Base-by-base conservation (phyloP, 2,329 filamentous ascomycete species). In the Xylaria sp. region DNA sequence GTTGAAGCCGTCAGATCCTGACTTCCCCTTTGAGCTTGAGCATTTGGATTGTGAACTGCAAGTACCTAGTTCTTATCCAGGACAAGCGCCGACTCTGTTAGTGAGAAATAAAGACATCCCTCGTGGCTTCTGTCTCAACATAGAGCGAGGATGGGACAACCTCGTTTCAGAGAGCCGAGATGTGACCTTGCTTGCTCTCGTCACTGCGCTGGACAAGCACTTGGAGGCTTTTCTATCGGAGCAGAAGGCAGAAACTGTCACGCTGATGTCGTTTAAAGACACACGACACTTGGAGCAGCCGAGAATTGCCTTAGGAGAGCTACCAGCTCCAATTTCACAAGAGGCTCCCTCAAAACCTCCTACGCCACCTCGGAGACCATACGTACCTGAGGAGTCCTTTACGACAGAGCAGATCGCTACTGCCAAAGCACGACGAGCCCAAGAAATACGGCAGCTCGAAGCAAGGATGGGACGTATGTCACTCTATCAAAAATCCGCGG, bases 21-120 rank as follows among this genome's bases (percentile, higher is more conserved):
- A 96, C 75, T 95, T 96, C 74, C 91, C 93, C 0, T 95, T 93
- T 78, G 91, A 94, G 69, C 82, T 95, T 75, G 85, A 89, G 30
- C 82, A 86, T 47, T 82, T 96, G 36, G 85, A 92, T 48, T 94
- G 92, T 77, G 83, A 88, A 51, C 81, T 96, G 45, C 85, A 82
- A 59, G 84, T 96, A 21, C 92, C 93, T 1, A 77, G 76, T 9
- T 79, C 79, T 19, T 95, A 92, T 78, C 92, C 92, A 19, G 79
- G 81, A 47, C 79, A 80, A 50, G 81, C 81, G 32, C 89, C 92
- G 45, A 82, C 81, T 17, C 81, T 96, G 61, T 85, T 84, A 19
- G 87, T 95, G 59, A 84, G 79, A 67, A 94, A 94, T 75, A 85
- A 86, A 70, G 89, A 85, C 72, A 92, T 93, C 74, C 90, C 89